Evolutionary conservation across 805 yeast species (phyloP), one percentile per base, ranked within the genome.

Genomic region (Danielozyma ontarioensis): DNA sequence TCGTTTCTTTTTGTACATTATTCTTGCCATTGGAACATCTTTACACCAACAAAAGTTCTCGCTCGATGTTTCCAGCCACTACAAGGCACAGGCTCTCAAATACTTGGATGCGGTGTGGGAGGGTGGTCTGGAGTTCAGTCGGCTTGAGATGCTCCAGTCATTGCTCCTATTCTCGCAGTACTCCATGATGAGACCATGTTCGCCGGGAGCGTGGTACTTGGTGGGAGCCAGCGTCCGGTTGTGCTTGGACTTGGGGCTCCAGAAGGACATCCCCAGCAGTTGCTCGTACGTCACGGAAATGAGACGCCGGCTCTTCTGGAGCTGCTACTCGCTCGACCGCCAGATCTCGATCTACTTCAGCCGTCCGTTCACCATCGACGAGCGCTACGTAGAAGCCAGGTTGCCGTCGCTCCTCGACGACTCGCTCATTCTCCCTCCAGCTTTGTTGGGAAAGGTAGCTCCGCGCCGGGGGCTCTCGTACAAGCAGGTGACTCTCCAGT

Each of bases 141-240:
- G 34, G 15, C 34, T 44, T 5, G 50, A 46, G 31, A 39, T 41
- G 34, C 25, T 44, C 11, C 50, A 44, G 28, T 31, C 44, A 15
- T 28, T 44, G n/a, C 28, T 44, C 13, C 32, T 46, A n/a, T 34
- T 46, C 22, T 33, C 48, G 1, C 46, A 39, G 22, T 44, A 42
- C 32, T 44, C 50, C 4, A 25, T 44, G 21, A 44, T 46, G 50
- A 28, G 50, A 23, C 48, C 47, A 1, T 35, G 41, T 5, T 29
- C 40, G n/a, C 49, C 47, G 3, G 47, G 49, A 8, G 45, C 47
- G 6, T 44, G 49, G 50, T 46, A 44, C 30, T 22, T 40, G 14
- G 32, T 44, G 15, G 50, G 49, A 3, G 44, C 43, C 3, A 31
- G 42, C 26, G 34, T 36, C 8, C 22, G 47, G 13, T 27, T 46